Conservation (phyloP, 2,329 filamentous ascomycete species). For the Penicillium frequentans region DNA sequence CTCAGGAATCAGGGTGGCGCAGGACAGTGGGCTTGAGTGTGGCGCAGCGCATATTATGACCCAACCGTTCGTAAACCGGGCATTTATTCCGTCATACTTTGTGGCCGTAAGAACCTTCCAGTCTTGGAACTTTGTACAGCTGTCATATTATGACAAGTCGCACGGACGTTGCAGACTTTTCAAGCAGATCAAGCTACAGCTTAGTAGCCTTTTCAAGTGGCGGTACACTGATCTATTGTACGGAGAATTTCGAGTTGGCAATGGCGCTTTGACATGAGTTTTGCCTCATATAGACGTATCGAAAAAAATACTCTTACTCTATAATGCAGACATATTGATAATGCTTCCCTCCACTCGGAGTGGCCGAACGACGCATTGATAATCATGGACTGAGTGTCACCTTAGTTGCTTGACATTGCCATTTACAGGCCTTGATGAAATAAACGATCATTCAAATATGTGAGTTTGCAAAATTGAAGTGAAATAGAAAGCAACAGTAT, state of each 20-base stretch:
- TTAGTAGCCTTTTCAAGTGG: neutral
- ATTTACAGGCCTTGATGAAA: neutral
- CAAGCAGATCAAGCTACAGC: neutral
- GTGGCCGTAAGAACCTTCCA: neutral
- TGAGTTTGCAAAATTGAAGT: neutral
- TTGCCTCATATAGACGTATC: neutral
- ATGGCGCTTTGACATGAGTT: neutral
- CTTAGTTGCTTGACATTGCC: neutral
- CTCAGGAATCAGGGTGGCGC: neutral
- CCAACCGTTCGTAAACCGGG: constrained; percentile 11
- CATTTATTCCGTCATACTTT: constrained; percentile 3
- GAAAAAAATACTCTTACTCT: neutral
- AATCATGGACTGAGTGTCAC: neutral
- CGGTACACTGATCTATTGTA: neutral
- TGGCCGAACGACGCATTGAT: neutral
- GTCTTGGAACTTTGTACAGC: constrained; percentile 6
- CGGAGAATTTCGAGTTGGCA: constrained; percentile 11
- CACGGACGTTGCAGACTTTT: constrained; percentile 2
- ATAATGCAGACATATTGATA: neutral
- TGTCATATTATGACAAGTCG: constrained; percentile 15
- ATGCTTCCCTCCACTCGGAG: neutral
- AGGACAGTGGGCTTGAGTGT: neutral
- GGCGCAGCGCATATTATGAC: constrained; percentile 16
- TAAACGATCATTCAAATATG: neutral
- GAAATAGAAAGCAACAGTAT: neutral